Base-by-base conservation (phyloP, 176 grass and related monocot species). In the Secale cereale region DNA sequence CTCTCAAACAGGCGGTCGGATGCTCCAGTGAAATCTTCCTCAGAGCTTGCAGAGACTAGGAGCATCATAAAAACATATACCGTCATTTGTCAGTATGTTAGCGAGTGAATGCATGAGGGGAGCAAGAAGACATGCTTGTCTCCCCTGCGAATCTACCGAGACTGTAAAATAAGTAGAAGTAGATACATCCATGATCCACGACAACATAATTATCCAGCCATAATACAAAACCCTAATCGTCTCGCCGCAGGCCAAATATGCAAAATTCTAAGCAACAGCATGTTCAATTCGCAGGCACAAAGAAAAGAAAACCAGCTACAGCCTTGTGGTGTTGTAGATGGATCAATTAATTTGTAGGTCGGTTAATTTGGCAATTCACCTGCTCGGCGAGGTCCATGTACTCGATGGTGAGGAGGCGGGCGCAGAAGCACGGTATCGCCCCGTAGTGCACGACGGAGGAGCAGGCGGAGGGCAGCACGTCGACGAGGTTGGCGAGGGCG, bases 341-440 rank as follows among this genome's bases (percentile, higher is more conserved):
- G 1, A 16, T 0, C 46, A 17, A 50, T 50, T 50, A 50, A 50
- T 2, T 6, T 17, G 0, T 50, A 50, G 46, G 46, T 50, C 5
- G 15, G 46, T 50, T 50, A 50, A 50, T 50, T 17, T 17, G 46
- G 15, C 5, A 50, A 27, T 5, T 2, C 65, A 97, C 95, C 92
- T 98, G 95, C 87, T 98, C 95, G 17, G 95, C 95, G 9, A 98
- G 87, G 85, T 98, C 95, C 92, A 98, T 94, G 89, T 98, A 98
- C 74, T 98, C 95, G 27, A 98, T 98, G 17, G 95, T 93, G 67
- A 98, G 89, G 15, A 98, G 89, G 1, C 92, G 90, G 40, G 95
- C 92, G 37, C 95, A 98, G 59, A 98, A 95, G 45, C 91, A 93
- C 2, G 91, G 92, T n/a, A 98, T 89, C 17, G 95, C 95, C 11